A percentile compares a stretch with the other conserved stretches of the same genome.
Evolutionary conservation across 352 stramenopile species (phyloP).

Genomic region (Phytophthora pistaciae): DNA sequence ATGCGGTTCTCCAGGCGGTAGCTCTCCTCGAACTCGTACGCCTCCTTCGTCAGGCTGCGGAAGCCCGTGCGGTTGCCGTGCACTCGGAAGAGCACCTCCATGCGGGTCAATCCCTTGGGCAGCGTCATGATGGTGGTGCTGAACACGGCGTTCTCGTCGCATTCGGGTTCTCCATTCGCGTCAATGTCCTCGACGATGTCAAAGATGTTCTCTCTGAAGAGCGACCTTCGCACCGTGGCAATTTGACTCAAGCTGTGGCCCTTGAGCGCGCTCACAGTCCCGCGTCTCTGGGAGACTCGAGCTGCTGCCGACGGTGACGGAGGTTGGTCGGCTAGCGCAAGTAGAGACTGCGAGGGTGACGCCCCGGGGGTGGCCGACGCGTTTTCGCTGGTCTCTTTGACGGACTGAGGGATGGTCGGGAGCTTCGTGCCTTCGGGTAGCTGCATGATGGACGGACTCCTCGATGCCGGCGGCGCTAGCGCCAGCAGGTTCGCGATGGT

Average conservation of each 20-base stretch:
- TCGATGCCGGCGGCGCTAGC: slow-evolving; percentile 8
- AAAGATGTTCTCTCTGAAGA: slow-evolving; percentile 80
- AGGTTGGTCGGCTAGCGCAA: slow-evolving; percentile 23
- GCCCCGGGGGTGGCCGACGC: background rate
- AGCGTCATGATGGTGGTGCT: slow-evolving; percentile 82
- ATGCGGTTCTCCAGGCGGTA: slow-evolving; percentile 76
- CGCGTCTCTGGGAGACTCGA: slow-evolving; percentile 33
- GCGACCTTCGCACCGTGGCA: slow-evolving; percentile 40
- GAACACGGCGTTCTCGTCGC: slow-evolving; percentile 27
- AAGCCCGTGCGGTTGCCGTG: slow-evolving; percentile 44
- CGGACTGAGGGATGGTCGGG: slow-evolving; percentile 23
- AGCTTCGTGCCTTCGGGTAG: slow-evolving; percentile 25
- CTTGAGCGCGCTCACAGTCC: slow-evolving; percentile 49
- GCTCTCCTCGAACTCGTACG: slow-evolving; percentile 76
- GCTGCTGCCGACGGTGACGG: slow-evolving; percentile 1
- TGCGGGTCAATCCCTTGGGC: slow-evolving; percentile 72
- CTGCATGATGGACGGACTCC: slow-evolving; percentile 26
- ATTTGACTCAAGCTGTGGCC: slow-evolving; percentile 46
- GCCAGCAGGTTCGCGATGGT: slow-evolving; percentile 30
- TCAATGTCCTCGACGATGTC: slow-evolving; percentile 81
- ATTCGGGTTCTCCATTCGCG: slow-evolving; percentile 37
- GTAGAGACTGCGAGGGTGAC: slow-evolving; percentile 8
- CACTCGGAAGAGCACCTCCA: slow-evolving; percentile 69
- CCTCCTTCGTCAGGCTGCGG: slow-evolving; percentile 53
- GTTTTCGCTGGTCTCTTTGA: slow-evolving; percentile 5